Percentiles rank a stretch among this genome's conserved stretches.
Conservation (phyloP, 1,139 yeast species). For the Yamadazyma triangularis region DNA sequence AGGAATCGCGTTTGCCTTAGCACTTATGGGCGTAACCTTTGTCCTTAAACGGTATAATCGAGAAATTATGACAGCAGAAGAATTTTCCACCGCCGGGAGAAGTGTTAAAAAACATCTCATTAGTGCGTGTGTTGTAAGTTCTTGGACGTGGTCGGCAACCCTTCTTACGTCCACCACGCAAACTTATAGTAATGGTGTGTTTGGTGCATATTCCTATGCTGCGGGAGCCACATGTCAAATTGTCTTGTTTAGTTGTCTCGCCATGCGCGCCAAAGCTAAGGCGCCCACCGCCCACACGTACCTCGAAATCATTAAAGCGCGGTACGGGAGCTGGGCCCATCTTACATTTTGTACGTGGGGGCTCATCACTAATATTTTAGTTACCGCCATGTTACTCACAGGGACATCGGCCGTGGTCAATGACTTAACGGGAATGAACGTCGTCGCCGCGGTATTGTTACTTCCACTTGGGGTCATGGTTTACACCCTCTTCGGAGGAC, state of each 20-base stretch:
- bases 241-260: slow-evolving; percentile 47
- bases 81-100: slow-evolving; percentile 85
- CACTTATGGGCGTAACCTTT: slow-evolving; percentile 73
- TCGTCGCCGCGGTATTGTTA: slow-evolving; percentile 75
- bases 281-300: slow-evolving; percentile 59
- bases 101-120: slow-evolving; percentile 77
- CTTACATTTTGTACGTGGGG: slow-evolving; percentile 71
- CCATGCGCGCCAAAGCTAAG: slow-evolving; percentile 51
- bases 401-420: slow-evolving; percentile 82
- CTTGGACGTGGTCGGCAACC: slow-evolving; percentile 96
- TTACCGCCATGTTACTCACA: slow-evolving; percentile 80
- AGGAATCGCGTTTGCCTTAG: slow-evolving; percentile 74
- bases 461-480: slow-evolving; percentile 80
- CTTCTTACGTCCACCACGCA: slow-evolving; percentile 72
- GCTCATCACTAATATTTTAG: slow-evolving; percentile 78
- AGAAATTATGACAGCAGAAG: slow-evolving; percentile 85
- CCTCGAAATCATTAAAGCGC: slow-evolving; percentile 47
- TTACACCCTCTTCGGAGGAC: slow-evolving; percentile 84
- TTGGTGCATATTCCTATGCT: slow-evolving; percentile 47
- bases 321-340: slow-evolving; percentile 61
- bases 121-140: slow-evolving; percentile 81
- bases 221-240: slow-evolving; percentile 55
- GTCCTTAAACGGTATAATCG: slow-evolving; percentile 69
- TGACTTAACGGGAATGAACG: slow-evolving; percentile 78
- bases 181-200: slow-evolving; percentile 71